Evolutionary conservation across 306 rosid genomes (phyloP), one percentile per base, ranked within the genome.

Genomic region (barrel medic (Medicago truncatula)): DNA sequence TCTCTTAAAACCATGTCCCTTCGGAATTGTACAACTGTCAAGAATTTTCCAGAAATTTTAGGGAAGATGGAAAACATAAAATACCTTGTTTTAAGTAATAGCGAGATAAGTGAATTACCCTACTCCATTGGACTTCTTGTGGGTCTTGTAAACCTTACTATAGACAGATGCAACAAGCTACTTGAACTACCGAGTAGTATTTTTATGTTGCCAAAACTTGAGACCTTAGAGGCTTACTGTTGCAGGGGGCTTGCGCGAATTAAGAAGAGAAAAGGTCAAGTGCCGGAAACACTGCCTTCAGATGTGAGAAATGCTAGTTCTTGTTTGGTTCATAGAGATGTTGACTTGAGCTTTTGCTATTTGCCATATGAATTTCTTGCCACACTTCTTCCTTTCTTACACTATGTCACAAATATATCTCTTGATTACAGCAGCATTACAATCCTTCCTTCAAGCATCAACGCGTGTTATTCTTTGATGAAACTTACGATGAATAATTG

Each of bases 31-130:
- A 12, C 6, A 12, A 25, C 25, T 11, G 41, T 71, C 11, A 0
- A 7, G 28, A 63, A 5, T 2, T 59, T 78, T 38, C 82, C 82
- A 20, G 41, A 78, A 21, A 70, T 7, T 8, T 8, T 70, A 15
- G 77, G 34, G 9, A 70, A 70, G 34, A 52, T 61, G 82, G 47
- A 76, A 39, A 66, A 66, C 11, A 5, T 52, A 21, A 34, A 5
- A 0, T 8, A 16, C 10, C 17, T 74, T 43, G 1, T 0, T 47
- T 50, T 64, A 17, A 0, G 2, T 13, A 17, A 11, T 16, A 52
- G 41, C 1, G 25, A 12, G 3, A 38, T 53, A 65, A 5, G n/a
- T 1, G 57, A 25, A 43, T 66, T 66, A 23, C 57, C 73, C 1
- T 50, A 5, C 21, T 76, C 66, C 10, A 38, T 76, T 52, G 61